Conservation (phyloP, 441 rosid species). For the Populus hybrid region DNA sequence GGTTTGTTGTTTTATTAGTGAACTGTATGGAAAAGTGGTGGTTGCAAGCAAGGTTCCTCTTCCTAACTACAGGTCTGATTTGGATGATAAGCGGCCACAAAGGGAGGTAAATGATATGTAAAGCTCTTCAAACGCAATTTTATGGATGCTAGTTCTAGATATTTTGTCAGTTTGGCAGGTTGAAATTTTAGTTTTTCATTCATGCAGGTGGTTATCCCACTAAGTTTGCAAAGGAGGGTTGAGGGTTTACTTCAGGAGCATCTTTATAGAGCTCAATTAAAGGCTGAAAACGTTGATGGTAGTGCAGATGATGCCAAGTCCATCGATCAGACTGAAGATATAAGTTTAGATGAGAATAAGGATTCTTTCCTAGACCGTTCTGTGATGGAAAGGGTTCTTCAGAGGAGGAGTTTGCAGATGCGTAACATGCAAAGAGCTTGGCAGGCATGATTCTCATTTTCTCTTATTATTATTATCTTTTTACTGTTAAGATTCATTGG, state of each 20-base stretch:
- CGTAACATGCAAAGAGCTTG: constrained; percentile 93
- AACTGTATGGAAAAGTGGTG: constrained; percentile 88
- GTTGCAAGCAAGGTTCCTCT: constrained; percentile 98
- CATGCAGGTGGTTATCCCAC: constrained; percentile 74
- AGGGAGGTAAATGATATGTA: constrained; percentile 67
- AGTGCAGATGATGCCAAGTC: constrained; percentile 32
- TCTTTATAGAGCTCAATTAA: constrained; percentile 68
- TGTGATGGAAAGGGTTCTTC: constrained; percentile 95
- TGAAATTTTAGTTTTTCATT: constrained; percentile 10
- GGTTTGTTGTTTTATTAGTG: constrained; percentile 39
- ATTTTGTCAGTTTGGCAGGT: constrained; percentile 7
- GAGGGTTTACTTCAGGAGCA: constrained; percentile 94
- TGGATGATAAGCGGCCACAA: constrained; percentile 98
- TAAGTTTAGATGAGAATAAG: constrained; percentile 40
- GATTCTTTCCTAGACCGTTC: constrained; percentile 72
- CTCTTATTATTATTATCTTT: not conserved
- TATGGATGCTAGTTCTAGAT: not conserved
- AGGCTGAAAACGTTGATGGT: constrained; percentile 41
- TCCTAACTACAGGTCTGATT: constrained; percentile 94
- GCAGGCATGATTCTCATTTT: constrained; percentile 47
- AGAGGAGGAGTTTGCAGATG: constrained; percentile 85
- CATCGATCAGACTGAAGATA: constrained; percentile 43
- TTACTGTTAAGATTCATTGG: not conserved
- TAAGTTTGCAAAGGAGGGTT: constrained; percentile 90
- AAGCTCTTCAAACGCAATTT: constrained; percentile 9